These are phyloP conservation scores for Elongisporangium senticosum DNA, from an alignment of 352 stramenopile genomes.

Conservation along the genomic window DNA sequence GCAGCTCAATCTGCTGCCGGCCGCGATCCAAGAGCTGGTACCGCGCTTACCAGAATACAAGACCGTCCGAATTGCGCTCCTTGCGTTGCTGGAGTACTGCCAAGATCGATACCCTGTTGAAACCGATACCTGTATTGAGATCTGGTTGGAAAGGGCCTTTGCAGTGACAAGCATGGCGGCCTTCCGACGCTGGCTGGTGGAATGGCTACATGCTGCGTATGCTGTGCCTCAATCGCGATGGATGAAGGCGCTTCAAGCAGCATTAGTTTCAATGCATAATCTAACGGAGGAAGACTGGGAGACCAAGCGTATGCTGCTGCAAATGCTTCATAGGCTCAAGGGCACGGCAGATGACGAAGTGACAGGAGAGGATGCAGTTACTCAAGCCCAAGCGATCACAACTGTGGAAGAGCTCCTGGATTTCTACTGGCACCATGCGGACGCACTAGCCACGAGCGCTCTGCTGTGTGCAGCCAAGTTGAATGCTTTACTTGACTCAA, in stretches of 20 bases:
- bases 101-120: constrained; percentile 14
- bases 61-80: constrained; percentile 18
- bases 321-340: constrained; percentile 13
- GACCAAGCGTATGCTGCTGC: constrained; percentile 24
- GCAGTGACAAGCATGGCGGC: neutral
- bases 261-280: constrained; percentile 15
- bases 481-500: constrained; percentile 11
- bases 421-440: constrained; percentile 32
- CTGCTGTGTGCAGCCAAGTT: constrained; percentile 43
- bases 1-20: constrained; percentile 8
- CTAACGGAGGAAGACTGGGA: constrained; percentile 18
- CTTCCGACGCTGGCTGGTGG: constrained; percentile 36
- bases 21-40: constrained; percentile 26
- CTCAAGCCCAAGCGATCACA: constrained; percentile 2
- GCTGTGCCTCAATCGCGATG: neutral
- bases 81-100: constrained; percentile 25
- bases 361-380: neutral
- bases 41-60: constrained; percentile 46
- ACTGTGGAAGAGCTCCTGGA: constrained; percentile 28
- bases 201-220: constrained; percentile 9
- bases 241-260: constrained; percentile 2
- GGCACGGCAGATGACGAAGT: neutral
- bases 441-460: constrained; percentile 23
- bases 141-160: constrained; percentile 20
- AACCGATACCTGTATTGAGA: constrained; percentile 19